phyloP scores from a whole-genome alignment of 2,329 filamentous ascomycete genomes.

The Aspergillus uvarum region DNA sequence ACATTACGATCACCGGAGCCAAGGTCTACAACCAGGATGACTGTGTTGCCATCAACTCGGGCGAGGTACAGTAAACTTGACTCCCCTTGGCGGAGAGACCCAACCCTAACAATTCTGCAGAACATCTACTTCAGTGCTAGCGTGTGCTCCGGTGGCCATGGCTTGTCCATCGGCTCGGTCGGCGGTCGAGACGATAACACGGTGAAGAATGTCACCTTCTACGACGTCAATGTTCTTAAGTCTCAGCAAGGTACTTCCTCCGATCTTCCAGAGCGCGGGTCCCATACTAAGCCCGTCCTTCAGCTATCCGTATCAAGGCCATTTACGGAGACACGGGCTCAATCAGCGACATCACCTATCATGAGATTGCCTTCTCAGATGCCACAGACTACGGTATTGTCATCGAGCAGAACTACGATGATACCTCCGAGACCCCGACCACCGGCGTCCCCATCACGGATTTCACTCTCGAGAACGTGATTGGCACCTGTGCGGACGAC shows the following conservation, averaged over 20 bases:
- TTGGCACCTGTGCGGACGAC: neutral
- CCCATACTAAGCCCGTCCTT: neutral
- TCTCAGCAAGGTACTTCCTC: slow-evolving; percentile 50
- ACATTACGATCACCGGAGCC: slow-evolving; percentile 53
- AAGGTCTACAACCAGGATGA: slow-evolving; percentile 60
- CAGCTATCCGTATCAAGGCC: slow-evolving; percentile 57
- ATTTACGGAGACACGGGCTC: slow-evolving; percentile 49
- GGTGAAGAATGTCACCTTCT: slow-evolving; percentile 54
- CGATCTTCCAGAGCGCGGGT: neutral
- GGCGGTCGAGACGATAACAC: slow-evolving; percentile 56
- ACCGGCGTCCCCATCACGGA: neutral
- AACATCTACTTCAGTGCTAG: slow-evolving; percentile 26
- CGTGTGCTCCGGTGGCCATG: slow-evolving; percentile 44
- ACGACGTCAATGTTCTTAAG: slow-evolving; percentile 49
- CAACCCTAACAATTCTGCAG: neutral
- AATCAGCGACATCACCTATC: slow-evolving; percentile 32
- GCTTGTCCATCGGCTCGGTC: slow-evolving; percentile 59
- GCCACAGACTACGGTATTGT: neutral
- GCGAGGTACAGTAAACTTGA: slow-evolving; percentile 31
- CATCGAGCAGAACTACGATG: slow-evolving; percentile 2
- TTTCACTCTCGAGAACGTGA: neutral
- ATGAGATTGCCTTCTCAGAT: slow-evolving; percentile 1
- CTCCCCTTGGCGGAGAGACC: neutral
- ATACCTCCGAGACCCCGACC: slow-evolving; percentile 1
- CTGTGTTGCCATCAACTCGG: slow-evolving; percentile 60